Percentiles rank a stretch among this genome's conserved stretches.
These are phyloP conservation scores for Boletellus sp. DNA, from an alignment of 768 basidiomycete species.

Conservation along the genomic window DNA sequence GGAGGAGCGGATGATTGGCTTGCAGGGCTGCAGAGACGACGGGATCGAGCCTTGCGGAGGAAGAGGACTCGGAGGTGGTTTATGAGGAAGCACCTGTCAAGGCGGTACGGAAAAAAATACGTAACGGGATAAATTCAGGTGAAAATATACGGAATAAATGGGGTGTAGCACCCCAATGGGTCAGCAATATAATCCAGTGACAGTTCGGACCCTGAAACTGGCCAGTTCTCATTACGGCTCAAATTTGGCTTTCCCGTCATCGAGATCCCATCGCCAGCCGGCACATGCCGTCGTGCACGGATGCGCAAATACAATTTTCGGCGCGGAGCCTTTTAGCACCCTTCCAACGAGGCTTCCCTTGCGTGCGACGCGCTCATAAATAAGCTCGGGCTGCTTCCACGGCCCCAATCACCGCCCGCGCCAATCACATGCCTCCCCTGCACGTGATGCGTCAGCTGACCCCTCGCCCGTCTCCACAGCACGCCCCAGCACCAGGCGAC, in stretches of 20 bases:
- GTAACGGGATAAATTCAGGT: slow-evolving; percentile 18
- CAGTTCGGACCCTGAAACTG: slow-evolving; percentile 34
- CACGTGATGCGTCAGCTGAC: slow-evolving; percentile 5
- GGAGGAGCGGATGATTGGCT: too few relatives aligned
- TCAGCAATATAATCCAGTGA: slow-evolving; percentile 28
- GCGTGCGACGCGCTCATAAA: not conserved
- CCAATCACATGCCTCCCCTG: not conserved
- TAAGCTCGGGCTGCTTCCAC: too few relatives aligned
- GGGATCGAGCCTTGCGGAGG: slow-evolving; percentile 25
- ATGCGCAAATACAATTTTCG: slow-evolving; percentile 30
- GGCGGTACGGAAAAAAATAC: slow-evolving; percentile 36
- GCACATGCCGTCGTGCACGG: slow-evolving; percentile 27
- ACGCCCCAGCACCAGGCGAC: too few relatives aligned
- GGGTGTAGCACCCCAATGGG: slow-evolving; percentile 7
- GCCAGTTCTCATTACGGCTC: slow-evolving; percentile 24
- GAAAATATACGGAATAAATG: slow-evolving; percentile 29
- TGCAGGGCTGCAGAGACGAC: slow-evolving; percentile 31
- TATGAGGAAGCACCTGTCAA: slow-evolving; percentile 36
- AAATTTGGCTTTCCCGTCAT: slow-evolving; percentile 34
- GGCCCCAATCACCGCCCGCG: not conserved
- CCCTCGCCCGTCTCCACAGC: too few relatives aligned
- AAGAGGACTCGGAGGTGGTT: slow-evolving; percentile 23
- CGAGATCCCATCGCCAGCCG: slow-evolving; percentile 26
- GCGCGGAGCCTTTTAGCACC: slow-evolving; percentile 30
- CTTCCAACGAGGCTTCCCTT: slow-evolving; percentile 6